Percentiles rank a stretch among this genome's conserved stretches.
Evolutionary conservation across 768 basidiomycete genomes (phyloP).

Genomic region (Omphalotus guepiniiformis): DNA sequence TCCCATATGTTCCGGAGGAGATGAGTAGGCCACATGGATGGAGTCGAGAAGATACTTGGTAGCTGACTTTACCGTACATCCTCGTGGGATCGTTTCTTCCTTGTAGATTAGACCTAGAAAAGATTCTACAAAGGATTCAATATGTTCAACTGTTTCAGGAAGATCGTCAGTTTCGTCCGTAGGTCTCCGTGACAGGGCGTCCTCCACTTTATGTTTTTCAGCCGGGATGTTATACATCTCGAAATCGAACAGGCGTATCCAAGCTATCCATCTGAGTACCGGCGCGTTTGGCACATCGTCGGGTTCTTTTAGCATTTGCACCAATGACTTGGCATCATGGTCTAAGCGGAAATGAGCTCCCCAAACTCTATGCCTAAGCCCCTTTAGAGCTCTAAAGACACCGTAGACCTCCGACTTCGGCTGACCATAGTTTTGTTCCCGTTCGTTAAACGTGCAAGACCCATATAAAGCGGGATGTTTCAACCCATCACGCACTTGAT

Average conservation of each 20-base stretch:
- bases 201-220: conserved; percentile 23
- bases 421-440: conserved; percentile 30
- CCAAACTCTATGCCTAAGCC: conserved; percentile 24
- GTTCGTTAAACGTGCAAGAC: conserved; percentile 29
- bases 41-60: no score
- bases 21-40: background rate
- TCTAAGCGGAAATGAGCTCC: conserved; percentile 29
- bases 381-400: conserved; percentile 26
- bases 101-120: background rate
- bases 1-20: background rate
- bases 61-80: no score
- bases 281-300: conserved; percentile 31
- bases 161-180: background rate
- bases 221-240: conserved; percentile 31
- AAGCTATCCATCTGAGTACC: conserved; percentile 34
- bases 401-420: conserved; percentile 36
- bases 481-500: conserved; percentile 21
- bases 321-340: conserved; percentile 31
- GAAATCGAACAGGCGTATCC: conserved; percentile 32
- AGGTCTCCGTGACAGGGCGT: conserved; percentile 27
- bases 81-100: no score
- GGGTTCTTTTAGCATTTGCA: conserved; percentile 31
- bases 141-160: background rate
- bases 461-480: conserved; percentile 25
- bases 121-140: background rate